Conservation (phyloP, 1,284 basidiomycete species). For the Heimioporus punctisporus region DNA sequence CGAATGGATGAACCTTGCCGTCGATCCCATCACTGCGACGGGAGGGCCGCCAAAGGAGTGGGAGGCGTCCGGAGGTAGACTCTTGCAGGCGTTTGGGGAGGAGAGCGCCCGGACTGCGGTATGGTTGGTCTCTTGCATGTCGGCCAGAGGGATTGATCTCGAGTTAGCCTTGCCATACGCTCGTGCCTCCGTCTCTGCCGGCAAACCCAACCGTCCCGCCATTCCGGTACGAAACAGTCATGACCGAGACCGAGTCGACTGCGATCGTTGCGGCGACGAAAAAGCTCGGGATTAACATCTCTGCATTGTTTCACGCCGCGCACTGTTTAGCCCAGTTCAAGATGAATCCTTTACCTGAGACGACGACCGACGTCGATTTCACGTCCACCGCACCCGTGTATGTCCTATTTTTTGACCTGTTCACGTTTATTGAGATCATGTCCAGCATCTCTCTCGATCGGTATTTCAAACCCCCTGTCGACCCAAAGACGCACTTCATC, state of each 20-base stretch:
- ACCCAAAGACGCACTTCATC: constrained; percentile 19
- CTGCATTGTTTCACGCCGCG: constrained; percentile 21
- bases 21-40: constrained; percentile 20
- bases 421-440: constrained; percentile 1
- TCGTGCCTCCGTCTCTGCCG: constrained; percentile 14
- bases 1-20: constrained; percentile 26
- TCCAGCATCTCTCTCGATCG: constrained; percentile 16
- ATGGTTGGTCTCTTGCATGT: neutral
- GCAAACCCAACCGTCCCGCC: constrained; percentile 11
- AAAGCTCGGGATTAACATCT: constrained; percentile 15
- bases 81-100: constrained; percentile 10
- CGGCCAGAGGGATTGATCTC: neutral
- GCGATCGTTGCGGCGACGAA: constrained; percentile 10
- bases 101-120: constrained; percentile 12
- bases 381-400: constrained; percentile 12
- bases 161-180: constrained; percentile 12
- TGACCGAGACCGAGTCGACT: constrained; percentile 15
- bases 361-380: constrained; percentile 20
- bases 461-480: constrained; percentile 17
- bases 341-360: constrained; percentile 19
- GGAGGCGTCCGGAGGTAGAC: constrained; percentile 7
- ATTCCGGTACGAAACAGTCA: neutral
- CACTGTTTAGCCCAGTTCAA: constrained; percentile 19
- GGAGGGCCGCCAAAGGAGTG: constrained; percentile 16
- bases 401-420: neutral